phyloP scores from a whole-genome alignment of 2,329 filamentous ascomycete genomes.

The Penicillium sp. region DNA sequence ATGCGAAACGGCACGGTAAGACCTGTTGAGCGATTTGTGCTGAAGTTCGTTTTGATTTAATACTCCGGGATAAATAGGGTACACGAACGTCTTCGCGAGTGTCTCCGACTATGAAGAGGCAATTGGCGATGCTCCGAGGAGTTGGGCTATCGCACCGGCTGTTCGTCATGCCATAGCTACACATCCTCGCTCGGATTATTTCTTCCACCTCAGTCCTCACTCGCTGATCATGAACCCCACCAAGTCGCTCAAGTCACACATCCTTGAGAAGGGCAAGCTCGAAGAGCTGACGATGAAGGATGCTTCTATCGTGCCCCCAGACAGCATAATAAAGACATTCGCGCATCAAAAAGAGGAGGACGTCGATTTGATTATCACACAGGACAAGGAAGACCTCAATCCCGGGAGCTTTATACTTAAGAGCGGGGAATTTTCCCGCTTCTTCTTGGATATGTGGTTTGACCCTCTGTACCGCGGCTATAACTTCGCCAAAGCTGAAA shows the following conservation, averaged over 20 bases:
- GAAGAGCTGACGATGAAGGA: slow-evolving; percentile 82
- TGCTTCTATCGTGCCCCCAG: slow-evolving; percentile 83
- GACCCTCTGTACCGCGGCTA: slow-evolving; percentile 91
- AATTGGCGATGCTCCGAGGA: slow-evolving; percentile 45
- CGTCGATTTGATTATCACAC: slow-evolving; percentile 79
- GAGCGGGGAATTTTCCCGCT: slow-evolving; percentile 88
- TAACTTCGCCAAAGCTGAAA: slow-evolving; percentile 94
- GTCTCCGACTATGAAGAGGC: slow-evolving; percentile 67
- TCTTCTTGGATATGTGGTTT: slow-evolving; percentile 93
- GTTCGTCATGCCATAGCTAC: slow-evolving; percentile 84
- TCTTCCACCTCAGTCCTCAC: slow-evolving; percentile 86
- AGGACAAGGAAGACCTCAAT: slow-evolving; percentile 79
- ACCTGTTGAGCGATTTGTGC: background rate
- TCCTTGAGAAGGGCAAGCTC: slow-evolving; percentile 68
- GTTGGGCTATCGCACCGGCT: slow-evolving; percentile 72
- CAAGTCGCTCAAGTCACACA: slow-evolving; percentile 67
- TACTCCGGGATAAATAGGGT: slow-evolving; percentile 59
- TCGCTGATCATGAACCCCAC: slow-evolving; percentile 85
- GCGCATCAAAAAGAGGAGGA: slow-evolving; percentile 74
- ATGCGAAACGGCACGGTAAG: slow-evolving; percentile 84
- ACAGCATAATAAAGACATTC: slow-evolving; percentile 96
- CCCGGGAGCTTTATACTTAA: slow-evolving; percentile 76
- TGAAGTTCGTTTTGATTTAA: background rate
- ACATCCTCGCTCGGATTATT: slow-evolving; percentile 73
- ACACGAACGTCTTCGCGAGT: slow-evolving; percentile 79